These are phyloP conservation scores for Withania somnifera DNA, from an alignment of 305 asterid genomes.

Conservation along the genomic window DNA sequence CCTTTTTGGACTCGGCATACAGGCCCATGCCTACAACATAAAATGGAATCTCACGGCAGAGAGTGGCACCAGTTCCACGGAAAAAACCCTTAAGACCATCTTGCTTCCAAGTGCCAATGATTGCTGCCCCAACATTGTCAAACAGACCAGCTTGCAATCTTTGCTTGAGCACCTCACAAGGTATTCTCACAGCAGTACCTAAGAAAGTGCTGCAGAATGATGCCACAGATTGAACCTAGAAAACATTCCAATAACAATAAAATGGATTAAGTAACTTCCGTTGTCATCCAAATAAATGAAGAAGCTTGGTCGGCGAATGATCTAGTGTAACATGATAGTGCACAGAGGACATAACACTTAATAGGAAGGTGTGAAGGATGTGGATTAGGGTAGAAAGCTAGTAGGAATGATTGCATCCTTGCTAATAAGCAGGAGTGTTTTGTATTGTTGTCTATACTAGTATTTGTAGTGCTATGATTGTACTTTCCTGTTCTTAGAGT, in stretches of 20 bases:
- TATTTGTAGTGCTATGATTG: too few species aligned
- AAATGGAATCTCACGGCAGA: constrained; percentile 90
- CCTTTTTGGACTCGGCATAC: constrained; percentile 96
- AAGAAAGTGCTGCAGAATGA: constrained; percentile 84
- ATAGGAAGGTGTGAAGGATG: too few species aligned
- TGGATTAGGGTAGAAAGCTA: too few species aligned
- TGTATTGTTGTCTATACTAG: too few species aligned
- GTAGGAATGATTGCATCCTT: too few species aligned
- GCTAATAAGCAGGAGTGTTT: too few species aligned
- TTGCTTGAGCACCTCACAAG: constrained; percentile 91
- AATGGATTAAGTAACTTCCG: background rate
- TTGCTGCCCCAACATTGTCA: constrained; percentile 75
- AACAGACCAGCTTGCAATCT: constrained; percentile 84
- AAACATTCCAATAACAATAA: constrained; percentile 1
- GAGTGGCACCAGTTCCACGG: constrained; percentile 98
- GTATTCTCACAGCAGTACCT: constrained; percentile 89
- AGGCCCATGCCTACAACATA: constrained; percentile 96
- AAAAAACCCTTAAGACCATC: constrained; percentile 83
- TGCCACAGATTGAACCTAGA: constrained; percentile 80
- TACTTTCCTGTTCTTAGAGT: too few species aligned
- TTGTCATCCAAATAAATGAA: background rate
- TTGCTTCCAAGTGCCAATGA: constrained; percentile 70
- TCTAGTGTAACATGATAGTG: background rate
- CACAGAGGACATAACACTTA: too few species aligned
- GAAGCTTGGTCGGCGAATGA: background rate